Conservation (phyloP, 139 green algal species). For the Mesotaenium endlicherianum region DNA sequence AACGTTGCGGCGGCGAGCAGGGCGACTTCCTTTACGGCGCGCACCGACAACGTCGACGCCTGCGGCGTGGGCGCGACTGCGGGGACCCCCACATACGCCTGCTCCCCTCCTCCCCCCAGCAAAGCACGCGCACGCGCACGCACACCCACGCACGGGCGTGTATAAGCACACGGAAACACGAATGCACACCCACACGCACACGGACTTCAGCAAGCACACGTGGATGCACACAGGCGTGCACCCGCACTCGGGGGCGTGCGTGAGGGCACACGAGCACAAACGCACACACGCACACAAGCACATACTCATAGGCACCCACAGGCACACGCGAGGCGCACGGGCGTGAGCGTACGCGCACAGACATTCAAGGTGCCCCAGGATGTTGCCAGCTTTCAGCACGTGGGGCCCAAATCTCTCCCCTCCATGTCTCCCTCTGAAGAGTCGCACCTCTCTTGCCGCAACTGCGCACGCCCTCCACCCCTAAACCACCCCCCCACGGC, state of each 20-base stretch:
- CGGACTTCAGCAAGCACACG: not conserved
- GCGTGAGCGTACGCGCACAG: not conserved
- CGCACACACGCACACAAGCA: not conserved
- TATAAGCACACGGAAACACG: not conserved
- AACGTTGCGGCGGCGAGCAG: not conserved
- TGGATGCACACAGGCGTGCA: not conserved
- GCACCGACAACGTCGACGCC: not conserved
- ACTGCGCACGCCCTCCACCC: no score
- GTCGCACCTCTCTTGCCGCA: no score
- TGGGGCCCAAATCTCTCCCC: no score
- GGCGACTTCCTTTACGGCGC: not conserved
- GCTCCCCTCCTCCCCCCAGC: not conserved
- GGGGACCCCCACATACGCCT: not conserved
- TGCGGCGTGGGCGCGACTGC: no score
- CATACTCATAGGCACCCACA: not conserved
- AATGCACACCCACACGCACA: not conserved
- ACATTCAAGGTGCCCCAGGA: no score
- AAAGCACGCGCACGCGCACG: not conserved
- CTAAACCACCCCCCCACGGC: not conserved
- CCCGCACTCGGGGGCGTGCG: not conserved
- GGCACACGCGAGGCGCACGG: not conserved
- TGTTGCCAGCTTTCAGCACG: no score
- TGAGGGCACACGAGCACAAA: not conserved
- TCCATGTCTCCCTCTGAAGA: not conserved
- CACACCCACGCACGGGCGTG: not conserved